Conservation (phyloP, 768 basidiomycete genomes). For the Steccherinum ochraceum region DNA sequence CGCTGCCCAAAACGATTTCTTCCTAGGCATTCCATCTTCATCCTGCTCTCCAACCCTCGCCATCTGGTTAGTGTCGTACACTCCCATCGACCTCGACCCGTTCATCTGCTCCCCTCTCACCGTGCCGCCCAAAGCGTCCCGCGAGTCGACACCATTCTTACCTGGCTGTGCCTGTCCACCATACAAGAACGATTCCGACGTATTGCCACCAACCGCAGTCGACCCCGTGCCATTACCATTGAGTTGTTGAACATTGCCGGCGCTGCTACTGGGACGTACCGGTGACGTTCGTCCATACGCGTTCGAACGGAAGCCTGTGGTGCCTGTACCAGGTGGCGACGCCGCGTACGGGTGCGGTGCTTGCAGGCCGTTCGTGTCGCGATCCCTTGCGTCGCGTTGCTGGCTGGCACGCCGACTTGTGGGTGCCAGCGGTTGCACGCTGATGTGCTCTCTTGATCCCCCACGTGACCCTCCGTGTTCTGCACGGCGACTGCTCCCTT, state of each 20-base stretch:
- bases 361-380: constrained; percentile 33
- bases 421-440: constrained; percentile 64
- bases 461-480: constrained; percentile 46
- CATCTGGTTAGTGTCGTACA: constrained; percentile 65
- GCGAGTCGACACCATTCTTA: constrained; percentile 39
- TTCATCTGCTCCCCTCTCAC: constrained; percentile 27
- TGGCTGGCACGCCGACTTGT: constrained; percentile 65
- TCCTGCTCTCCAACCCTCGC: constrained; percentile 51
- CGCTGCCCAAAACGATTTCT: constrained; percentile 55
- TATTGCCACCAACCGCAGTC: constrained; percentile 18
- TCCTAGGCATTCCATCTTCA: constrained; percentile 59
- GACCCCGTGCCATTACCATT: constrained; percentile 18
- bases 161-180: constrained; percentile 33
- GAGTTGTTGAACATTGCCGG: constrained; percentile 27
- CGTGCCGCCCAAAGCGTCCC: constrained; percentile 41
- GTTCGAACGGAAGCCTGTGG: constrained; percentile 44
- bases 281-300: constrained; percentile 47
- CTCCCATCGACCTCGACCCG: constrained; percentile 44
- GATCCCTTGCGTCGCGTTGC: constrained; percentile 30
- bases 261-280: constrained; percentile 20
- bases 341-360: constrained; percentile 70
- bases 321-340: constrained; percentile 38
- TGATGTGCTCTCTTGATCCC: constrained; percentile 40
- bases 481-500: constrained; percentile 46
- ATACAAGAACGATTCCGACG: constrained; percentile 63